Percentiles rank a stretch among this genome's conserved stretches.
Evolutionary conservation across 176 grass and related monocot genomes (phyloP).

Genomic region (Rhynchospora breviuscula): DNA sequence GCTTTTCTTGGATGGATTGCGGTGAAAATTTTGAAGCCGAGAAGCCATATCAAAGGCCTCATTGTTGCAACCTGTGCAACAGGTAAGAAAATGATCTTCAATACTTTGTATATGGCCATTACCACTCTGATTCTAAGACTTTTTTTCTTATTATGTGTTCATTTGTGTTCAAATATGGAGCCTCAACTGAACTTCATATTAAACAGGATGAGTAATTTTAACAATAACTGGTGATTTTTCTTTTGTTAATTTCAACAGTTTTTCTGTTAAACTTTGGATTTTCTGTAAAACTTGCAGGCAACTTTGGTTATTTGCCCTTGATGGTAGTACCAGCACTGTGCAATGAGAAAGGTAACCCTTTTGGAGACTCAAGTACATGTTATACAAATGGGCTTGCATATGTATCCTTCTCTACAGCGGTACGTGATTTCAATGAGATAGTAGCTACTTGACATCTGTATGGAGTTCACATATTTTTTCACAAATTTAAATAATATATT

Average conservation of each 20-base stretch:
- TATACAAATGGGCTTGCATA: neutral
- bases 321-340: constrained; percentile 28
- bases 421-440: neutral
- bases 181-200: neutral
- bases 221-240: neutral
- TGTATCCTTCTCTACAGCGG: constrained; percentile 27
- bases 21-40: constrained; percentile 24
- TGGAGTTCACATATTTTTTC: neutral
- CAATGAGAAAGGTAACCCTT: constrained; percentile 21
- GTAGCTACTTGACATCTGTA: neutral
- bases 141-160: neutral
- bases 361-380: constrained; percentile 1
- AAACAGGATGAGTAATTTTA: neutral
- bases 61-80: constrained; percentile 26
- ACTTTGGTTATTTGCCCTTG: constrained; percentile 20
- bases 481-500: neutral
- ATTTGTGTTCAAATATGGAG: neutral
- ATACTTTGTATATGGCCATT: neutral
- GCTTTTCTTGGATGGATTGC: constrained; percentile 31
- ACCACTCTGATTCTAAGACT: neutral
- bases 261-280: neutral
- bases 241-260: neutral
- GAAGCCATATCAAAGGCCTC: constrained; percentile 13
- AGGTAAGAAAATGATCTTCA: neutral
- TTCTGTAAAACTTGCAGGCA: constrained; percentile 6